Evolutionary conservation across 208 protist species (phyloP).

Genomic region (Acanthamoeba royreba): DNA sequence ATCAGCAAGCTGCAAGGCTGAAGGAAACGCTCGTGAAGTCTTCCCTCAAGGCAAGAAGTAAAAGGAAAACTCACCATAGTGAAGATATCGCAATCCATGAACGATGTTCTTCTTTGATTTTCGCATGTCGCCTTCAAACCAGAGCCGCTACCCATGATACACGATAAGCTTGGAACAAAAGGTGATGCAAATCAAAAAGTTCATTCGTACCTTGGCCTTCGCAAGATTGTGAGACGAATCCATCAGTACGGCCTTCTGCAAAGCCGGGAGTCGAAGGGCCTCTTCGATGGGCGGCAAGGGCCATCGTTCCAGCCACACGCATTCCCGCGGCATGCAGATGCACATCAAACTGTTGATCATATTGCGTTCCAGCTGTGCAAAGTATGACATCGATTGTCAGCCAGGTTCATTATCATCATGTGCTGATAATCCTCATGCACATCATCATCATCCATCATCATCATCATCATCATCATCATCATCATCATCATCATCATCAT

Average conservation of each 20-base stretch:
- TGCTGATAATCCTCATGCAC: not conserved
- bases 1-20: slow-evolving; percentile 7
- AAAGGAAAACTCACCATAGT: not conserved
- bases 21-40: not conserved
- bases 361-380: not conserved
- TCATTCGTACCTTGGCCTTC: not conserved
- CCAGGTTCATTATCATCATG: not conserved
- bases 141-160: not conserved
- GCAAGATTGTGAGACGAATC: slow-evolving; percentile 9
- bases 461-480: not conserved
- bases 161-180: not conserved
- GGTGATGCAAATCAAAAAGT: not conserved
- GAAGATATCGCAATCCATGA: not conserved
- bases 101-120: slow-evolving; percentile 40
- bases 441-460: too few relatives aligned
- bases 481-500: not conserved
- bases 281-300: not conserved
- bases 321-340: not conserved
- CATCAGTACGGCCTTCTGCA: slow-evolving; percentile 10
- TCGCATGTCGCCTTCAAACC: not conserved
- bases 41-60: not conserved
- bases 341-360: slow-evolving; percentile 29
- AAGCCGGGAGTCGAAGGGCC: not conserved
- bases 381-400: not conserved
- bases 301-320: not conserved